Conservation (phyloP, 2,329 filamentous ascomycete genomes). For the Cercospora beticola region DNA sequence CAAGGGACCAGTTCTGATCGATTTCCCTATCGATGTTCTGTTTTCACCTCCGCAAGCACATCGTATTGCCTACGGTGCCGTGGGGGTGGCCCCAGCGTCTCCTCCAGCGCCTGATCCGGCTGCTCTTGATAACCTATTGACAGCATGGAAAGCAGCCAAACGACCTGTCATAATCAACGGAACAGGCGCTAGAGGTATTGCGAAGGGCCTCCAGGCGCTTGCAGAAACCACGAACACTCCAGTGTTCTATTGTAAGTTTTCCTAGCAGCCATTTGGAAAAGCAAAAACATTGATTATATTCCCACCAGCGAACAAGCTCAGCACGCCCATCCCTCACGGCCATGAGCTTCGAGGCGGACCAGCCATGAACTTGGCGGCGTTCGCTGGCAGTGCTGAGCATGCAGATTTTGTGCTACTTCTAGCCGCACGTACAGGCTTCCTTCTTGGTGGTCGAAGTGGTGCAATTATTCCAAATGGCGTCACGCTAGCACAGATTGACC, state of each 20-base stretch:
- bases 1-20: conserved; percentile 44
- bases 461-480: conserved; percentile 40
- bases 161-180: conserved; percentile 46
- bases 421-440: conserved; percentile 28
- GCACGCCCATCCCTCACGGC: conserved; percentile 32
- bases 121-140: conserved; percentile 38
- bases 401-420: conserved; percentile 47
- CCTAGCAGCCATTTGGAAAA: not conserved
- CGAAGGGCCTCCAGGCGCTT: conserved; percentile 36
- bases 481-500: conserved; percentile 46
- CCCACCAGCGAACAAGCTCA: conserved; percentile 36
- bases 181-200: conserved; percentile 39
- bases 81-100: conserved; percentile 38
- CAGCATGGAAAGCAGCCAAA: conserved; percentile 38
- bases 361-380: conserved; percentile 38
- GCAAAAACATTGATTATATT: not conserved
- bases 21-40: conserved; percentile 44
- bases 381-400: conserved; percentile 34
- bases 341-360: conserved; percentile 41
- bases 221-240: conserved; percentile 41
- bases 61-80: conserved; percentile 45
- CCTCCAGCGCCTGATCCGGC: conserved; percentile 41
- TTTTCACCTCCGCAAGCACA: conserved; percentile 44
- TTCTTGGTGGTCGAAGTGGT: conserved; percentile 20
- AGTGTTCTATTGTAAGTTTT: conserved; percentile 40